Evolutionary conservation across 768 basidiomycete species (phyloP).

Genomic region (Tulasnella sp.): DNA sequence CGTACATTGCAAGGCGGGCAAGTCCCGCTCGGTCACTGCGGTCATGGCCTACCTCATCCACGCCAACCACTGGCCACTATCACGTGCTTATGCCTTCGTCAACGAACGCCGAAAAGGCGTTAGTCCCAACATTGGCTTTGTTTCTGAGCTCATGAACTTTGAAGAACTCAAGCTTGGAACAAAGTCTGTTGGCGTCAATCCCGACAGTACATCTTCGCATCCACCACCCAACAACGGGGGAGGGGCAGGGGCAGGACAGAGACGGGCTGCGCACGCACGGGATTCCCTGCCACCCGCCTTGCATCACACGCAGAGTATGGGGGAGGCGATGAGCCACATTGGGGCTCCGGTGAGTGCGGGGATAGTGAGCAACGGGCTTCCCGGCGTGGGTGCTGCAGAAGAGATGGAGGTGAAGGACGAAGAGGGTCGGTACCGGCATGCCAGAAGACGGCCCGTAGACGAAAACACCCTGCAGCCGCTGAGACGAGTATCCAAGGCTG

Average conservation of each 20-base stretch:
- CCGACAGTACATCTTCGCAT: constrained; percentile 20
- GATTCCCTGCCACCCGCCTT: constrained; percentile 15
- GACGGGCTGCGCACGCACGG: constrained; percentile 12
- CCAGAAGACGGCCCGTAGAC: constrained; percentile 74
- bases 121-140: constrained; percentile 95
- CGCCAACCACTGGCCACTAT: constrained; percentile 92
- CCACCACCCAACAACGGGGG: constrained; percentile 15
- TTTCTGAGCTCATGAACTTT: constrained; percentile 92
- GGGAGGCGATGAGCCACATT: constrained; percentile 24
- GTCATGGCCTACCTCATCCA: constrained; percentile 97
- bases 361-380: background rate
- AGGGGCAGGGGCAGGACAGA: background rate
- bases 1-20: constrained; percentile 94
- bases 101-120: constrained; percentile 87
- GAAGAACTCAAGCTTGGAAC: constrained; percentile 82
- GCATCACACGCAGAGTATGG: constrained; percentile 26
- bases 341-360: constrained; percentile 15
- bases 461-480: constrained; percentile 80
- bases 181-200: constrained; percentile 53
- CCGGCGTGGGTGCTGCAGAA: constrained; percentile 42
- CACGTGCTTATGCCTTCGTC: constrained; percentile 82
- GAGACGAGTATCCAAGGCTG: constrained; percentile 85
- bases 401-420: constrained; percentile 85
- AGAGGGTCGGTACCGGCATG: constrained; percentile 75
- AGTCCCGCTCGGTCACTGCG: constrained; percentile 89